A percentile compares a stretch with the other conserved stretches of the same genome.
phyloP scores from a whole-genome alignment of 768 basidiomycete species.

The Suillus cothurnatus region DNA sequence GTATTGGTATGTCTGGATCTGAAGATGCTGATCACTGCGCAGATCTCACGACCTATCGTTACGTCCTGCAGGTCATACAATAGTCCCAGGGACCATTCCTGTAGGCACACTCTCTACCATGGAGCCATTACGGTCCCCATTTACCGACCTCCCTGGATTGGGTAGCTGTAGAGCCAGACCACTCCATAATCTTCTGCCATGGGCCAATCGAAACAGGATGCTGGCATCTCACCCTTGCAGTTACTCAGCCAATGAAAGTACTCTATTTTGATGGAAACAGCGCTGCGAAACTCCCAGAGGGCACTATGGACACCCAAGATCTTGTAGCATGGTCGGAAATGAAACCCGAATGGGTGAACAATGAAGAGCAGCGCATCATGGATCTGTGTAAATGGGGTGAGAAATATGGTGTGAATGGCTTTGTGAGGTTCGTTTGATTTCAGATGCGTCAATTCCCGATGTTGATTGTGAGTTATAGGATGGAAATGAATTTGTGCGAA shows the following conservation, averaged over 20 bases:
- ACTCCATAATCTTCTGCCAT: conserved; percentile 39
- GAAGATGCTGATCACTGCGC: background rate
- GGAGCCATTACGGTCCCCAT: conserved; percentile 21
- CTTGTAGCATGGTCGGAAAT: conserved; percentile 34
- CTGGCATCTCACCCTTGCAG: conserved; percentile 33
- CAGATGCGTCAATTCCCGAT: background rate
- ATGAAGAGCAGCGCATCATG: conserved; percentile 29
- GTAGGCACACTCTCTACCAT: conserved; percentile 42
- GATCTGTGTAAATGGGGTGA: conserved; percentile 37
- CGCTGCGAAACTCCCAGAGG: conserved; percentile 30
- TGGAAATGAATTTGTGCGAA: conserved; percentile 53
- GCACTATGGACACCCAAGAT: conserved; percentile 40
- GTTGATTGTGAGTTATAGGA: conserved; percentile 26
- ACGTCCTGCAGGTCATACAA: conserved; percentile 25
- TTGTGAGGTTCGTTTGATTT: conserved; percentile 26
- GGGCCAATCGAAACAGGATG: conserved; percentile 15
- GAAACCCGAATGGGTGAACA: conserved; percentile 16
- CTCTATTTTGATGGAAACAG: conserved; percentile 36
- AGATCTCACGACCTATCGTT: background rate
- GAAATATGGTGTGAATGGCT: conserved; percentile 34
- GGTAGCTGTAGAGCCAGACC: conserved; percentile 39
- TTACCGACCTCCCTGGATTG: conserved; percentile 24
- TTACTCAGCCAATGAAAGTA: conserved; percentile 30
- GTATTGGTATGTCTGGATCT: conserved; percentile 34
- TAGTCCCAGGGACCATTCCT: conserved; percentile 36